phyloP scores from a whole-genome alignment of 73 alveolate species.

The Breviolum minutum region DNA sequence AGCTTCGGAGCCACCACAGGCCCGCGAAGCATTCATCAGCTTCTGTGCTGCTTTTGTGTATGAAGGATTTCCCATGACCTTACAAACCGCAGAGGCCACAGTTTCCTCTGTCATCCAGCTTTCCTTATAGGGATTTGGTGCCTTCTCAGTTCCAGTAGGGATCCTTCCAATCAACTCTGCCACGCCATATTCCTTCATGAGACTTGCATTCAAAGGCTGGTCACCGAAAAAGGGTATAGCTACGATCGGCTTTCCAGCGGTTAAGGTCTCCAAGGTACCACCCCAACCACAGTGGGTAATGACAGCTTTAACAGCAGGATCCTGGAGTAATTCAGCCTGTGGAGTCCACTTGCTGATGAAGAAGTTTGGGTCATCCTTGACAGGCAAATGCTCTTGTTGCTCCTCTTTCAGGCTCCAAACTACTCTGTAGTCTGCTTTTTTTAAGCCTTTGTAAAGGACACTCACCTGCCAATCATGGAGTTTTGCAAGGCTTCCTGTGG shows the following conservation, averaged over 20 bases:
- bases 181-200: conserved; percentile 65
- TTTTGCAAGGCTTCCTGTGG: conserved; percentile 81
- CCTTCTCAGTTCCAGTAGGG: conserved; percentile 8
- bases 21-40: conserved; percentile 34
- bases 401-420: conserved; percentile 78
- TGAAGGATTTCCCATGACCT: conserved; percentile 54
- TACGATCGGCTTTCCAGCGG: conserved; percentile 67
- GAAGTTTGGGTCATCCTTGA: conserved; percentile 52
- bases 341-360: conserved; percentile 88
- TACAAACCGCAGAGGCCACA: conserved; percentile 28
- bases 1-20: conserved; percentile 31
- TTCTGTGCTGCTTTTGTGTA: conserved; percentile 37
- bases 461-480: conserved; percentile 92
- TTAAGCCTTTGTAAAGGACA: conserved; percentile 49
- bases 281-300: conserved; percentile 93
- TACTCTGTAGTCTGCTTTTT: conserved; percentile 15
- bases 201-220: conserved; percentile 48
- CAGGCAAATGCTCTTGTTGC: not conserved
- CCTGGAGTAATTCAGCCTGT: conserved; percentile 67
- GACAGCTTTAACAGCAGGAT: conserved; percentile 41
- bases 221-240: conserved; percentile 86
- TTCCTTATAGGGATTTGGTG: conserved; percentile 39
- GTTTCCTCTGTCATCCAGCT: conserved; percentile 71
- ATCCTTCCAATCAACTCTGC: conserved; percentile 80
- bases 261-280: conserved; percentile 43